These are phyloP conservation scores for Quercus lobata DNA, from an alignment of 331 rosid species.

Conservation along the genomic window DNA sequence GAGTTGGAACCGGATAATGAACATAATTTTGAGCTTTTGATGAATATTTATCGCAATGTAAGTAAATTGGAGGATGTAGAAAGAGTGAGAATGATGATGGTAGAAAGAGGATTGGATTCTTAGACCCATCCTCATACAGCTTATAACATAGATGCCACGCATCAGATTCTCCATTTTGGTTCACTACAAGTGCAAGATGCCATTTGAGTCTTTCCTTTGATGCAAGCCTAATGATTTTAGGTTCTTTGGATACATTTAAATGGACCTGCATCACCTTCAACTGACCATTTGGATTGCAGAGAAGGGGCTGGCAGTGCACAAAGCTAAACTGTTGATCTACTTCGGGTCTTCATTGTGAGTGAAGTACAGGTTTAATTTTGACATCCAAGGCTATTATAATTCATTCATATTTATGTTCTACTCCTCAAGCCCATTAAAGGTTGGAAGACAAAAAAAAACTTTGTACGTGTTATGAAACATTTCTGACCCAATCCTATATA, in stretches of 20 bases:
- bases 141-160: not conserved
- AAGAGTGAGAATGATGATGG: constrained; percentile 63
- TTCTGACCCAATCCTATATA: not conserved
- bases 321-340: not conserved
- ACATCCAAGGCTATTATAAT: not conserved
- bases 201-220: not conserved
- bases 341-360: not conserved
- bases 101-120: constrained; percentile 58
- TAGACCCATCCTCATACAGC: constrained; percentile 12
- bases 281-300: not conserved
- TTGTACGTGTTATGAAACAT: not conserved
- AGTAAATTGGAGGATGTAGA: constrained; percentile 58
- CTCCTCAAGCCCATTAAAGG: not conserved
- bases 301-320: not conserved
- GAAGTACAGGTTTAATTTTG: not conserved
- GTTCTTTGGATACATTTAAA: not conserved
- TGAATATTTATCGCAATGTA: constrained; percentile 58
- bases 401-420: not conserved
- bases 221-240: not conserved
- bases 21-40: constrained; percentile 70
- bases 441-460: not conserved
- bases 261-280: not conserved
- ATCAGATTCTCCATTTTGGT: constrained; percentile 10
- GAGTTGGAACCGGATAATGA: constrained; percentile 90
- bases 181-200: not conserved